Evolutionary conservation across 192 early-diverging fungal species (phyloP).

Genomic region (Coemansia sp.): DNA sequence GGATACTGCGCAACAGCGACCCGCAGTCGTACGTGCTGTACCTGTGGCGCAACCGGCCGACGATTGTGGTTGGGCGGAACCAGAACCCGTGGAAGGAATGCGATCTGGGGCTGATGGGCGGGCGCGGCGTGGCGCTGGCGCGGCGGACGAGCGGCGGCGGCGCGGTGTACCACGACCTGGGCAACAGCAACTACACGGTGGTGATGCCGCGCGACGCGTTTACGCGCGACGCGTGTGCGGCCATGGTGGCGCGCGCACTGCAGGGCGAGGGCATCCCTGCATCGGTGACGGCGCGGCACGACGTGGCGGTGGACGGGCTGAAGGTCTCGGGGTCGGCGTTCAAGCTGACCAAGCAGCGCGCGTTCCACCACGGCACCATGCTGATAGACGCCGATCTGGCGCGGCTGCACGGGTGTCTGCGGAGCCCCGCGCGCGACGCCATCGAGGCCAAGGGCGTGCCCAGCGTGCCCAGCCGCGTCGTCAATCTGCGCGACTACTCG

Average conservation of each 20-base stretch:
- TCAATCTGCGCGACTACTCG: slow-evolving; percentile 74
- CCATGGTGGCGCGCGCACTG: slow-evolving; percentile 72
- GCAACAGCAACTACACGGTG: slow-evolving; percentile 93
- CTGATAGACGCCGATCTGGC: slow-evolving; percentile 83
- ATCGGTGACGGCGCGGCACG: slow-evolving; percentile 79
- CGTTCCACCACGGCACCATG: slow-evolving; percentile 99
- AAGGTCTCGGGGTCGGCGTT: slow-evolving; percentile 96
- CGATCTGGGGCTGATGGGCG: slow-evolving; percentile 65
- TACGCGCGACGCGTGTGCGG: slow-evolving; percentile 66
- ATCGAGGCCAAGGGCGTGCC: slow-evolving; percentile 84
- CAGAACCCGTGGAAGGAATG: slow-evolving; percentile 98
- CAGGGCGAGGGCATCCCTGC: slow-evolving; percentile 72
- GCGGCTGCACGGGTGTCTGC: slow-evolving; percentile 52
- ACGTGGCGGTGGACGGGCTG: slow-evolving; percentile 75
- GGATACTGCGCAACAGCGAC: slow-evolving; percentile 72
- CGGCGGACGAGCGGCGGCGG: slow-evolving; percentile 89
- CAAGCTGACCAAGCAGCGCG: slow-evolving; percentile 74
- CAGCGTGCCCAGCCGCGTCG: slow-evolving; percentile 84
- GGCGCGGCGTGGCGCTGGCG: slow-evolving; percentile 72
- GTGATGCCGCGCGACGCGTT: slow-evolving; percentile 87
- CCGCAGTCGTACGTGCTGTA: slow-evolving; percentile 65
- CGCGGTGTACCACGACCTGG: slow-evolving; percentile 93
- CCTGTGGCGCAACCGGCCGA: slow-evolving; percentile 82
- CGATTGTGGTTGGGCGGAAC: slow-evolving; percentile 92
- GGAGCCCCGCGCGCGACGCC: slow-evolving; percentile 47